Conservation (phyloP, 2,329 filamentous ascomycete genomes). For the Talaromyces sp. region DNA sequence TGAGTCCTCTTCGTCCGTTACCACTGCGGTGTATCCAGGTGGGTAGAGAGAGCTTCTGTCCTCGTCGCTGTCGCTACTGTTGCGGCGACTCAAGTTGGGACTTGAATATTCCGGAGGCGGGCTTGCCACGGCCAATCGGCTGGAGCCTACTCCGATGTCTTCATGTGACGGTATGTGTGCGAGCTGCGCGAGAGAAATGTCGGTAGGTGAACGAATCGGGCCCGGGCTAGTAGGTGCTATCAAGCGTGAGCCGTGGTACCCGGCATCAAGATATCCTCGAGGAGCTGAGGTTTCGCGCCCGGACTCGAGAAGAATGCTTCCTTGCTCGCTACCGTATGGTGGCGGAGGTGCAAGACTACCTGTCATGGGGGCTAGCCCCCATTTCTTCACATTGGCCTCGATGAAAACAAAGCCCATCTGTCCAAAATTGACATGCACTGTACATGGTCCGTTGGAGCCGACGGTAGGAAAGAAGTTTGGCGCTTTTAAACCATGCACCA, state of each 20-base stretch:
- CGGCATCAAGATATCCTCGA: conserved; percentile 49
- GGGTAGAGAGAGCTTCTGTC: conserved; percentile 51
- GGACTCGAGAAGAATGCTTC: conserved; percentile 88
- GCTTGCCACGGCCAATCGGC: conserved; percentile 36
- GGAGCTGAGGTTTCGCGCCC: conserved; percentile 57
- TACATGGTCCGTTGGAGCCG: conserved; percentile 90
- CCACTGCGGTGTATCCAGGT: conserved; percentile 79
- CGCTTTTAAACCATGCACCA: conserved; percentile 84
- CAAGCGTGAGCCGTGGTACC: conserved; percentile 73
- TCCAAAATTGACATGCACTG: conserved; percentile 94
- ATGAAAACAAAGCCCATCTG: conserved; percentile 99
- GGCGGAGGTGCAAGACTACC: conserved; percentile 92
- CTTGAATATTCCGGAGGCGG: conserved; percentile 52
- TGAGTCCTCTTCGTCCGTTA: conserved; percentile 29
- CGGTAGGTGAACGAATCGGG: conserved; percentile 83
- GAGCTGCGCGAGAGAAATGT: conserved; percentile 88
- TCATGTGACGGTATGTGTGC: conserved; percentile 63
- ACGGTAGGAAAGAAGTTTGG: conserved; percentile 98
- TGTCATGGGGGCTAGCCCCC: conserved; percentile 93
- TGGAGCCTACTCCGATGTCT: conserved; percentile 69
- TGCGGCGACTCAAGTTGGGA: conserved; percentile 50
- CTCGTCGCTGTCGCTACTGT: conserved; percentile 52
- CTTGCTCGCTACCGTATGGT: conserved; percentile 94
- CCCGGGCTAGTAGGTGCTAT: conserved; percentile 76
- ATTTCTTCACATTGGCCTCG: conserved; percentile 99